These are phyloP conservation scores for Termitomyces sp. DNA, from an alignment of 768 basidiomycete genomes.

Conservation along the genomic window DNA sequence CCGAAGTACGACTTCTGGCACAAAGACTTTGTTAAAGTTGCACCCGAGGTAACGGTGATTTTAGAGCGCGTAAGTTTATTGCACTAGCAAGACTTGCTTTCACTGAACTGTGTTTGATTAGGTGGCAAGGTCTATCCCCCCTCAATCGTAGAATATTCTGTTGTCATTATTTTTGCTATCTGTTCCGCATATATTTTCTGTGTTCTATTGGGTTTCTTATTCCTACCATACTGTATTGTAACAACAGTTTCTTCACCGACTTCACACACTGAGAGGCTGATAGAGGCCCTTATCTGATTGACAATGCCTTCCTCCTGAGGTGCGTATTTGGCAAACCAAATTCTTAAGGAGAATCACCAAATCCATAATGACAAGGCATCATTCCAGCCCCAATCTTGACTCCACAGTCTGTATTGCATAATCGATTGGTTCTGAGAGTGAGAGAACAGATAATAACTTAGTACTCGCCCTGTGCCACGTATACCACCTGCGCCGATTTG, in stretches of 20 bases:
- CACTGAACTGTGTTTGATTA: slow-evolving; percentile 19
- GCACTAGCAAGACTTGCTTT: background rate
- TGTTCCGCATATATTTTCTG: slow-evolving; percentile 69
- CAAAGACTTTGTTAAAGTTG: slow-evolving; percentile 79
- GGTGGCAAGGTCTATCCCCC: slow-evolving; percentile 77
- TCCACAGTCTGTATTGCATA: slow-evolving; percentile 17
- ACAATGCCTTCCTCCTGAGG: background rate
- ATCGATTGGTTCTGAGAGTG: background rate
- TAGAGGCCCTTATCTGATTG: background rate
- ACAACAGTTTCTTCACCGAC: slow-evolving; percentile 50
- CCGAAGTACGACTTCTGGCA: slow-evolving; percentile 88
- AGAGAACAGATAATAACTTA: background rate
- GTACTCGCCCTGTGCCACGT: slow-evolving; percentile 66
- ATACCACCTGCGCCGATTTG: slow-evolving; percentile 65
- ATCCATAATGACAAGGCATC: slow-evolving; percentile 42
- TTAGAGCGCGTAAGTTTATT: slow-evolving; percentile 66
- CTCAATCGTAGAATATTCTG: slow-evolving; percentile 57
- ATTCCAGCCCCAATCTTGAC: slow-evolving; percentile 37
- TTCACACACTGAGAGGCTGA: slow-evolving; percentile 48
- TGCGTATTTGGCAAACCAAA: background rate
- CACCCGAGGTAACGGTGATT: slow-evolving; percentile 80
- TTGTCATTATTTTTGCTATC: slow-evolving; percentile 70
- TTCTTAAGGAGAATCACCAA: background rate
- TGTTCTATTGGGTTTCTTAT: slow-evolving; percentile 57
- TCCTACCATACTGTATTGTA: slow-evolving; percentile 82